These are phyloP conservation scores for Russula brevipes DNA, from an alignment of 768 basidiomycete species.

Conservation along the genomic window DNA sequence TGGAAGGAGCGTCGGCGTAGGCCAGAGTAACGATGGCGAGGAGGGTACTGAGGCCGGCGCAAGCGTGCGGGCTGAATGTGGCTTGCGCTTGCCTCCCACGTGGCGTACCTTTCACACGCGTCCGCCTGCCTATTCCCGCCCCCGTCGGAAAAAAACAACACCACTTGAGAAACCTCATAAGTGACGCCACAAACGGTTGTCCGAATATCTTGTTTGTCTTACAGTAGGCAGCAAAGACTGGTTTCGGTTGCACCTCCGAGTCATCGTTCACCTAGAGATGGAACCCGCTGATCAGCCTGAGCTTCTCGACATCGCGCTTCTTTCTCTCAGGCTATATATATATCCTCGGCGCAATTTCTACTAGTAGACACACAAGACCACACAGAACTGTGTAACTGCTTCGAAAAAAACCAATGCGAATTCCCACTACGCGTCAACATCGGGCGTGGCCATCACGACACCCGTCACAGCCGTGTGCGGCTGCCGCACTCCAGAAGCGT, in stretches of 20 bases:
- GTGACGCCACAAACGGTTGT: no score
- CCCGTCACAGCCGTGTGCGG: background rate
- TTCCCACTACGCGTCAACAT: background rate
- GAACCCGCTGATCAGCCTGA: no score
- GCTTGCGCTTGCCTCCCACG: background rate
- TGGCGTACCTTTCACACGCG: background rate
- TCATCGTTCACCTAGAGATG: no score
- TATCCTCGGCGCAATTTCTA: background rate
- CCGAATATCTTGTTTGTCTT: no score
- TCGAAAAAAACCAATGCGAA: background rate
- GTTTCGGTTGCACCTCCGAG: no score
- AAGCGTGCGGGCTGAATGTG: background rate
- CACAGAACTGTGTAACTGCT: background rate
- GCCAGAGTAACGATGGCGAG: background rate
- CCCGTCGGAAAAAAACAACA: no score
- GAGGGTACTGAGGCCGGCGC: background rate
- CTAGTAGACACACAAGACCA: background rate
- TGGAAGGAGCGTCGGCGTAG: slow-evolving; percentile 11
- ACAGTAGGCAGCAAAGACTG: no score
- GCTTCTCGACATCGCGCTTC: no score
- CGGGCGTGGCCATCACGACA: background rate
- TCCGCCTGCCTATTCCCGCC: no score
- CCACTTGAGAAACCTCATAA: no score
- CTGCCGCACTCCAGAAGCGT: background rate
- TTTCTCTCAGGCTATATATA: no score